Evolutionary conservation across 768 basidiomycete genomes (phyloP), one percentile per base, ranked within the genome.

Genomic region (Rhodosporidiobolus odoratus): DNA sequence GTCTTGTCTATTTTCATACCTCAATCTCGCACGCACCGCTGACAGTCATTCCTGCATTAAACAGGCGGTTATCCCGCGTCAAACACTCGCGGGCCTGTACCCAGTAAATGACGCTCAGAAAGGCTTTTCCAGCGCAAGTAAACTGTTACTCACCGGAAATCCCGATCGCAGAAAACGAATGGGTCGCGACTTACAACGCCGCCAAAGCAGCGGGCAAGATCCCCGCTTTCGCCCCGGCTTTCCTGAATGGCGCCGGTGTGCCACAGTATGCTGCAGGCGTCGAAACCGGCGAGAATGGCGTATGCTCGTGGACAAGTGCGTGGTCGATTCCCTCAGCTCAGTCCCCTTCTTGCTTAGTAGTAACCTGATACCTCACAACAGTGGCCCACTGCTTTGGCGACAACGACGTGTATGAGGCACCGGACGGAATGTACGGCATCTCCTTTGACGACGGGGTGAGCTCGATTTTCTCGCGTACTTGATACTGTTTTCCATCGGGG

Each of bases 361-460:
- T n/a, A 9, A 15, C n/a, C 48, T 50, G 15, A 9, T 25, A 7
- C 34, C 41, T 15, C n/a, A n/a, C n/a, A n/a, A n/a, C 58, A 69
- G 62, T 40, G 48, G 15, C 48, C 48, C 58, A 64, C n/a, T 74
- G 80, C 65, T 78, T 77, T 61, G 83, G 81, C 50, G 73, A 82
- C 7, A 86, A 84, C 17, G 89, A 91, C 72, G 76, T 90, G 58
- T 88, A 87, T 86, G 86, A 93, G 69, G 89, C 88, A 0, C 92
- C 92, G 0, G 78, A 83, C 38, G 89, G 89, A 13, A 80, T 83
- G 62, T 80, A 90, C 60, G 73, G 82, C 3, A 81, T 86, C 64
- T 83, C 85, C 58, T 92, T 92, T 77, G 91, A 93, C 76, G 91
- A 92, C 76, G 92, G 92, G 0, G 61, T 62, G 35, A 35, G n/a